phyloP scores from a whole-genome alignment of 108 stramenopile species.

The Fragilaria crotonensis region DNA sequence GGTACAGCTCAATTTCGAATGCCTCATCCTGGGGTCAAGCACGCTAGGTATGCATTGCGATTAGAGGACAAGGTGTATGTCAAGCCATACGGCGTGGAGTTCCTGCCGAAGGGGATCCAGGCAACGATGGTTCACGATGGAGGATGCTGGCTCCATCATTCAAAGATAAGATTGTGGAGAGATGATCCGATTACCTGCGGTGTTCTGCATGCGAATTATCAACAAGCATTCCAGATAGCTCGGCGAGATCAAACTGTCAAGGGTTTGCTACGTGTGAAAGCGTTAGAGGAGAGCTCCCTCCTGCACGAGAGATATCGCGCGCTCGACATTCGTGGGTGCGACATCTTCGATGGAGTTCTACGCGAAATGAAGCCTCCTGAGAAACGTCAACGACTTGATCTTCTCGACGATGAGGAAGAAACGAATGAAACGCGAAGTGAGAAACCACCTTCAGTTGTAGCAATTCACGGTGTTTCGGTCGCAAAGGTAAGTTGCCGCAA shows the following conservation, averaged over 20 bases:
- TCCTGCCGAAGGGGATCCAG: background rate
- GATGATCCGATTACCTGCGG: background rate
- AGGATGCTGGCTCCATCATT: constrained; percentile 1
- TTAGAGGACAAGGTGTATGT: constrained; percentile 2
- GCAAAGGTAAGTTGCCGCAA: too few relatives aligned
- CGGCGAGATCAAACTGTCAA: background rate
- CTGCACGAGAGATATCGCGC: background rate
- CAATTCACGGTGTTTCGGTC: background rate
- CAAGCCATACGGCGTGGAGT: background rate
- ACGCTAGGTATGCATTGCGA: constrained; percentile 1
- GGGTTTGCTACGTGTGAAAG: background rate
- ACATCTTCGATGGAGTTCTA: background rate
- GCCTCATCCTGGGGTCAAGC: constrained; percentile 9
- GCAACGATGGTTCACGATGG: background rate
- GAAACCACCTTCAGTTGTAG: background rate
- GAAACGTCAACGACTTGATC: background rate
- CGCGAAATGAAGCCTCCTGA: background rate
- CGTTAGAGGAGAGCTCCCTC: background rate
- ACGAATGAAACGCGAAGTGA: background rate
- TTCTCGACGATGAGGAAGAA: background rate
- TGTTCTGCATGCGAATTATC: background rate
- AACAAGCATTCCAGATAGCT: background rate
- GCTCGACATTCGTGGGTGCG: background rate
- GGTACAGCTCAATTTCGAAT: constrained; percentile 4
- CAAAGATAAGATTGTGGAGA: background rate